Percentiles rank a stretch among this genome's conserved stretches.
These are phyloP conservation scores for Pseudozyma hubeiensis DNA, from an alignment of 1,284 basidiomycete genomes.

Conservation along the genomic window DNA sequence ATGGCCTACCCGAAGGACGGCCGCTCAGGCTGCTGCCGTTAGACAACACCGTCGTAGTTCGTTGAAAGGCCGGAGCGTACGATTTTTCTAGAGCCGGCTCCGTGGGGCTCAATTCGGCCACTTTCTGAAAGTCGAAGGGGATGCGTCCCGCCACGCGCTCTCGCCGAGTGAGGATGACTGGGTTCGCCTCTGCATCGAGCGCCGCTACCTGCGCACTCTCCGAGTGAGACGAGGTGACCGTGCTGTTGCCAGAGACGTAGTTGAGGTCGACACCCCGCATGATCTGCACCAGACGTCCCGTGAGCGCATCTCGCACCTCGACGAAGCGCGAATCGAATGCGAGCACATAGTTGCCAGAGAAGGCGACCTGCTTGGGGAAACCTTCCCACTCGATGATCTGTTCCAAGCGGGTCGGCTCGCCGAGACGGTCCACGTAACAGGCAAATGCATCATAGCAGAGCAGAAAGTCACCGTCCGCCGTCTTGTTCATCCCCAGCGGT, in stretches of 20 bases:
- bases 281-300: slow-evolving; percentile 87
- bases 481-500: slow-evolving; percentile 90
- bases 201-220: slow-evolving; percentile 32
- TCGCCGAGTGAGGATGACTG: slow-evolving; percentile 49
- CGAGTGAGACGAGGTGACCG: slow-evolving; percentile 36
- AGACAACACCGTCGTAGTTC: slow-evolving; percentile 35
- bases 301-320: slow-evolving; percentile 87
- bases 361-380: slow-evolving; percentile 75
- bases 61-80: slow-evolving; percentile 30
- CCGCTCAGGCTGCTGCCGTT: slow-evolving; percentile 38
- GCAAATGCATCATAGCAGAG: slow-evolving; percentile 93
- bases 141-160: slow-evolving; percentile 35
- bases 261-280: slow-evolving; percentile 83
- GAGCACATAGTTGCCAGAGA: slow-evolving; percentile 88
- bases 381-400: slow-evolving; percentile 95
- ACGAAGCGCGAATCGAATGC: slow-evolving; percentile 92
- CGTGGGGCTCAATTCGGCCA: slow-evolving; percentile 42
- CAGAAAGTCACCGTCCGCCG: slow-evolving; percentile 83
- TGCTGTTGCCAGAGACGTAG: slow-evolving; percentile 74
- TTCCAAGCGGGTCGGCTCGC: slow-evolving; percentile 72
- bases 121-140: slow-evolving; percentile 49
- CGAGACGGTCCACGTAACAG: slow-evolving; percentile 73
- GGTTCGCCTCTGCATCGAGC: slow-evolving; percentile 45
- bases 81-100: slow-evolving; percentile 4
- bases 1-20: slow-evolving; percentile 26